Evolutionary conservation across 1,284 basidiomycete species (phyloP), one percentile per base, ranked within the genome.

Genomic region (Porogramme epimiltina): DNA sequence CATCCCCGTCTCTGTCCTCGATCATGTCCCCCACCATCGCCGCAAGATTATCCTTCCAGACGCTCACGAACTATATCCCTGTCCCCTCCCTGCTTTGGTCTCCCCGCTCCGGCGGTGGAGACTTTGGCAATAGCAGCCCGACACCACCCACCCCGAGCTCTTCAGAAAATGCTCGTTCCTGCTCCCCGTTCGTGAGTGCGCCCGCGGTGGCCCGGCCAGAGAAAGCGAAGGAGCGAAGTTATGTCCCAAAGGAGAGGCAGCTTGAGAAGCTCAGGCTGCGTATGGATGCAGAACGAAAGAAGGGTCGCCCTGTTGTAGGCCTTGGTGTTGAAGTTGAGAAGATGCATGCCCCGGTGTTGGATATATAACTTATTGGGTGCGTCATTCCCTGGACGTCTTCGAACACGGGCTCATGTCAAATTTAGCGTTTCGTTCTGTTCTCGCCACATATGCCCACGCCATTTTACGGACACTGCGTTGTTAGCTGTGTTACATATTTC

Each of bases 241-340:
- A 73, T 62, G 80, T 87, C 43, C 75, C 83, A 19, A 84, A 79
- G 62, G 77, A 84, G 61, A 78, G 71, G 58, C 87, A 90, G 65
- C 66, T 89, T 60, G 77, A 79, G 62, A 82, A 78, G 66, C 69
- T 89, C 59, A 76, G 73, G 63, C 61, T 67, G 38, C 77, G 81
- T 56, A 68, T 89, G 64, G 73, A 77, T 58, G 64, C 70, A 40
- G 73, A 76, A 65, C 66, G 57, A 74, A 58, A 47, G 38, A 42
- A 48, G 42, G 60, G 59, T 39, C 33, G 49, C 15, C 38, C 47
- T n/a, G 51, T 45, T 15, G 36, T 44, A 3, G 50, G 54, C 26
- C 51, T 59, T 10, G 55, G 55, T 44, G 49, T 56, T 42, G 48
- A 56, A 39, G 45, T 51, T 23, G 42, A 54, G 52, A 54, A 52